Evolutionary conservation across 1,139 yeast genomes (phyloP).

Genomic region (Pichia sp.): DNA sequence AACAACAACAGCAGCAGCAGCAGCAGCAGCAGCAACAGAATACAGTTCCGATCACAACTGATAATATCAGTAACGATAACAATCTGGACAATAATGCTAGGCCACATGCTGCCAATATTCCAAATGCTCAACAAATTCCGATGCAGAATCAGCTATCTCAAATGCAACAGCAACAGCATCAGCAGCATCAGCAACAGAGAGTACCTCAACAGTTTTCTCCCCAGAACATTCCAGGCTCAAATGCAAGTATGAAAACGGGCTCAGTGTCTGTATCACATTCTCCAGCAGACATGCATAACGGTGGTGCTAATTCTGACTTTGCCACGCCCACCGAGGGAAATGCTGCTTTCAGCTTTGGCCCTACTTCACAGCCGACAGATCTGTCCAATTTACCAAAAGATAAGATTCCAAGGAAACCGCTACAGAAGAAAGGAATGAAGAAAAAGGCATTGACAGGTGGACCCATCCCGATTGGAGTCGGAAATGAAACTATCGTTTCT

Average conservation of each 20-base stretch:
- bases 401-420: constrained; percentile 14
- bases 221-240: neutral
- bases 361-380: neutral
- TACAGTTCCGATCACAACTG: neutral
- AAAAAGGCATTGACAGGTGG: constrained; percentile 15
- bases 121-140: neutral
- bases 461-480: neutral
- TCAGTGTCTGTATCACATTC: constrained; percentile 4
- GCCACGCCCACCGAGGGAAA: neutral
- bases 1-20: constrained; percentile 17
- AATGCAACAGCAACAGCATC: neutral
- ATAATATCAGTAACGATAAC: neutral
- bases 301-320: neutral
- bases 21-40: constrained; percentile 19
- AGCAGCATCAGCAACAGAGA: neutral
- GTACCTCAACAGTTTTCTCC: neutral
- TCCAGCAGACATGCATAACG: neutral
- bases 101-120: neutral
- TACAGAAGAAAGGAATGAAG: constrained; percentile 17
- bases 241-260: neutral
- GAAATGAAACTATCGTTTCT: neutral
- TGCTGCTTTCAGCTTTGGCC: neutral
- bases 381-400: constrained; percentile 5
- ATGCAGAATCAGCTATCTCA: constrained; percentile 10
- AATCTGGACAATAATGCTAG: neutral